phyloP scores from a whole-genome alignment of 352 stramenopile species.

The Globisporangium uncinulatum region DNA sequence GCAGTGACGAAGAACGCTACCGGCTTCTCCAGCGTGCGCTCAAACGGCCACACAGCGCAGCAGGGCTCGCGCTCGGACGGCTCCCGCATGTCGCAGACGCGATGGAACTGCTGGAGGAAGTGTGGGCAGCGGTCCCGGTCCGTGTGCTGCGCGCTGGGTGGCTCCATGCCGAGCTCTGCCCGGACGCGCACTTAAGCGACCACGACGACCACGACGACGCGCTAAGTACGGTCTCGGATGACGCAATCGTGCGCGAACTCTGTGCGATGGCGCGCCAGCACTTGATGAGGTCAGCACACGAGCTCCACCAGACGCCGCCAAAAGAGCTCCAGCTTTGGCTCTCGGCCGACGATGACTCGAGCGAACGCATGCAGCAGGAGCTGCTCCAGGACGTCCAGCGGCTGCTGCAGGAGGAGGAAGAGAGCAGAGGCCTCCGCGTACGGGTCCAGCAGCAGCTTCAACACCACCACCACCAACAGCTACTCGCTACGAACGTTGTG shows the following conservation, averaged over 20 bases:
- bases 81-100: slow-evolving; percentile 37
- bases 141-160: slow-evolving; percentile 24
- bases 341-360: slow-evolving; percentile 34
- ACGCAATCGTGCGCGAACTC: slow-evolving; percentile 29
- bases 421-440: slow-evolving; percentile 3
- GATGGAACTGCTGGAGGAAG: slow-evolving; percentile 36
- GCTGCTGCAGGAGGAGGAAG: slow-evolving; percentile 35
- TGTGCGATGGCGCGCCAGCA: slow-evolving; percentile 26
- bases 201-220: background rate
- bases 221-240: slow-evolving; percentile 21
- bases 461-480: slow-evolving; percentile 1
- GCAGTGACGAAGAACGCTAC: slow-evolving; percentile 32
- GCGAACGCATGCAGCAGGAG: slow-evolving; percentile 47
- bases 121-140: slow-evolving; percentile 22
- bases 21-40: slow-evolving; percentile 31
- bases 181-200: background rate
- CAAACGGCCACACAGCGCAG: slow-evolving; percentile 25
- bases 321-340: slow-evolving; percentile 42
- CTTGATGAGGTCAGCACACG: slow-evolving; percentile 16
- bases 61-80: slow-evolving; percentile 29
- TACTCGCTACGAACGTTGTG: too few species aligned
- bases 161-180: slow-evolving; percentile 24
- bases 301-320: slow-evolving; percentile 24
- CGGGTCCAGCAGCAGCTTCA: slow-evolving; percentile 1
- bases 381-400: slow-evolving; percentile 35